Base-by-base conservation (phyloP, 176 grass and related monocot genomes). In the Carex pumila region DNA sequence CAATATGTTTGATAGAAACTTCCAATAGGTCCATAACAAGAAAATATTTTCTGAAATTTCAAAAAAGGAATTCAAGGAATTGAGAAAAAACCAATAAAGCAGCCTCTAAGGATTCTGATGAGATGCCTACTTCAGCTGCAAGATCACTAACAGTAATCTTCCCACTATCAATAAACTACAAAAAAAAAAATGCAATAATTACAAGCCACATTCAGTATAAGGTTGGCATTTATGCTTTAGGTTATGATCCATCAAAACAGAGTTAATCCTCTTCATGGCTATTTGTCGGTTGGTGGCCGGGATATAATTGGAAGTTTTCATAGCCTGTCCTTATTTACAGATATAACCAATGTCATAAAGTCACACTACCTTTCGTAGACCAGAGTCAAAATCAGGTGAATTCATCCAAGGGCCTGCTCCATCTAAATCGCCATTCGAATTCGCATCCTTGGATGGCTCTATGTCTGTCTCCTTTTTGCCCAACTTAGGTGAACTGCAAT, bases 91-190 rank as follows among this genome's bases (percentile, higher is more conserved):
- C 96, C 93, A 95, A 63, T 31, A 99, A 92, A 86, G 93, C 96
- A 85, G 96, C 96, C 84, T 99, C 86, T 67, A 99, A 89, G 56
- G 96, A 99, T 88, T 93, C 93, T 7, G 90, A 87, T 71, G 96
- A 99, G 79, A 99, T 95, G 10, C 96, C 96, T 41, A 95, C 85
- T 87, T 95, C 93, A 15, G 88, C 92, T 85, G 96, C 96, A 90
- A 99, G 79, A 89, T 99, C 96, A 67, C 83, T 82, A 72, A 94
- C 87, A 79, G 54, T 88, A 88, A 92, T 83, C 41, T 92, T 92
- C 54, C 96, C 96, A 64, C 62, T 75, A 82, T 94, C 96, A 79
- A 99, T 95, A 85, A 95, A 63, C 96, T 99, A 85, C 82, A 89
- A 80, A 92, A 25, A 89, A 80, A 92, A 25, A 30, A 55, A 87